These are phyloP conservation scores for Fraxinus paxiana DNA, from an alignment of 305 asterid species.

Conservation along the genomic window DNA sequence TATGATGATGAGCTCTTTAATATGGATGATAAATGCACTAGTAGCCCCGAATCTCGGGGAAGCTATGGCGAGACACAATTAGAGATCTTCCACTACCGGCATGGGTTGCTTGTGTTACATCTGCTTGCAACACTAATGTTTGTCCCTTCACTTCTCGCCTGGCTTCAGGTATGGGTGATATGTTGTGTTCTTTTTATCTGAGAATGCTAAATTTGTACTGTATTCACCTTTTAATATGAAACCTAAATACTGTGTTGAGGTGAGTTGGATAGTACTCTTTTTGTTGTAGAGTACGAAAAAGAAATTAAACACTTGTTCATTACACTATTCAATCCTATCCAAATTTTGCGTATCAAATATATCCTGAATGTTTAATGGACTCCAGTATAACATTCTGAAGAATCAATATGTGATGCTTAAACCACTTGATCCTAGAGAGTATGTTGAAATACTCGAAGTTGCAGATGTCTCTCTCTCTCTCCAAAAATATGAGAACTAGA, in stretches of 20 bases:
- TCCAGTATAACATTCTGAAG: background rate
- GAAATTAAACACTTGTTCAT: background rate
- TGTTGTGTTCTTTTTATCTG: background rate
- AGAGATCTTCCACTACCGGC: conserved; percentile 85
- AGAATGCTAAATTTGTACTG: background rate
- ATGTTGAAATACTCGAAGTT: background rate
- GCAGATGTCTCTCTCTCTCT: background rate
- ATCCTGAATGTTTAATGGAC: background rate
- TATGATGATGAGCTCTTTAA: conserved; percentile 37
- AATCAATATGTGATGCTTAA: background rate
- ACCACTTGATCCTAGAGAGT: background rate
- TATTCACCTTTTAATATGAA: background rate
- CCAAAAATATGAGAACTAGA: background rate
- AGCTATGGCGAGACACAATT: conserved; percentile 72
- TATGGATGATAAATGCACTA: conserved; percentile 34
- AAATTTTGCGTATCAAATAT: background rate
- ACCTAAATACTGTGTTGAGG: background rate
- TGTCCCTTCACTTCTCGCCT: conserved; percentile 79
- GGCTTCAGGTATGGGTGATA: conserved; percentile 76
- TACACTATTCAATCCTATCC: background rate
- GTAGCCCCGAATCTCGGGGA: conserved; percentile 58
- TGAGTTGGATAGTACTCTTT: background rate
- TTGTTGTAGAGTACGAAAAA: background rate
- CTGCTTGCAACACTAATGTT: conserved; percentile 75
- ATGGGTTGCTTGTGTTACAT: conserved; percentile 78